Conservation (phyloP, 305 asterid genomes). For the Solanum hybrid region DNA sequence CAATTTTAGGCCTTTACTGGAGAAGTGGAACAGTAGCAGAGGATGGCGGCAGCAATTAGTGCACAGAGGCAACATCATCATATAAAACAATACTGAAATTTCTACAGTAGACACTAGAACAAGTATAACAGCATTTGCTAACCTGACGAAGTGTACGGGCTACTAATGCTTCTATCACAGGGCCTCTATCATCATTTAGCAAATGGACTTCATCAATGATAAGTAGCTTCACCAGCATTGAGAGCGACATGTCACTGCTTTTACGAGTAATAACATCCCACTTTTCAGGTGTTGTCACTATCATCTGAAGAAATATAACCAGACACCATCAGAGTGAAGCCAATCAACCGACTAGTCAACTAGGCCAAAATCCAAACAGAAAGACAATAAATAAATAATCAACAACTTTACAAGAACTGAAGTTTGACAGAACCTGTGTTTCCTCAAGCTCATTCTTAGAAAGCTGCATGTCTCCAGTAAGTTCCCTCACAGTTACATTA, state of each 20-base stretch:
- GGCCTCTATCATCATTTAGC: slow-evolving; percentile 92
- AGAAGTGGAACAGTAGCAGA: neutral
- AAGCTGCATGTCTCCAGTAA: slow-evolving; percentile 98
- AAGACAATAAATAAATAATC: neutral
- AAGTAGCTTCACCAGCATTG: slow-evolving; percentile 96
- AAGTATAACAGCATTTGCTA: slow-evolving; percentile 16
- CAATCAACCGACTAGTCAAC: neutral
- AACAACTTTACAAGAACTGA: slow-evolving; percentile 11
- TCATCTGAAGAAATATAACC: slow-evolving; percentile 56
- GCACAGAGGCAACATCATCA: neutral
- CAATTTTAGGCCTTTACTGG: neutral
- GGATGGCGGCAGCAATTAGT: neutral
- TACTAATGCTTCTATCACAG: slow-evolving; percentile 95
- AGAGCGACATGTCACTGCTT: slow-evolving; percentile 93
- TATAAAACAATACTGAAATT: neutral
- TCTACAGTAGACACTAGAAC: neutral
- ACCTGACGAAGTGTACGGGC: slow-evolving; percentile 99
- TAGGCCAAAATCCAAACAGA: neutral
- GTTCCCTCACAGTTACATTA: slow-evolving; percentile 81
- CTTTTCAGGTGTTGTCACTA: slow-evolving; percentile 98
- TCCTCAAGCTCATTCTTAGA: slow-evolving; percentile 82
- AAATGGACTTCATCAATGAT: slow-evolving; percentile 97
- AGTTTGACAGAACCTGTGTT: slow-evolving; percentile 61
- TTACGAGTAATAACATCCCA: slow-evolving; percentile 99
- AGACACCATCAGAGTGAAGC: slow-evolving; percentile 5